phyloP scores from a whole-genome alignment of 2,329 filamentous ascomycete genomes.

The Penicillium capsulatum region DNA sequence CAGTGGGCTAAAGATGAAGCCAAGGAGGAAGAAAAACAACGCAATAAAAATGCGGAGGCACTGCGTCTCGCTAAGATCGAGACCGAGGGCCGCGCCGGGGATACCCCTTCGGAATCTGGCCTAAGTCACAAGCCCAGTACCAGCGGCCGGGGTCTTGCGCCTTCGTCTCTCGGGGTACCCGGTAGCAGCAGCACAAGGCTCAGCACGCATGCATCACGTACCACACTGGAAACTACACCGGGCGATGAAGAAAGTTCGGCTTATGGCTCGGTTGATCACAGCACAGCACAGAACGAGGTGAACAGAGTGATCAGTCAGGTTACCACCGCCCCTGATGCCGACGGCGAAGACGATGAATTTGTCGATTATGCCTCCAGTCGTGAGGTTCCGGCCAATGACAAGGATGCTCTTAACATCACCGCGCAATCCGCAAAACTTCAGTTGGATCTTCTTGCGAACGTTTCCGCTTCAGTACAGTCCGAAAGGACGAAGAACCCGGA shows the following conservation, averaged over 20 bases:
- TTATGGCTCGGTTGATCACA: constrained; percentile 56
- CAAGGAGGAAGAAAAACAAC: constrained; percentile 77
- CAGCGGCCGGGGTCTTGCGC: constrained; percentile 31
- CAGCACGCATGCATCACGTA: constrained; percentile 48
- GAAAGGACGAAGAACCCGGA: constrained; percentile 67
- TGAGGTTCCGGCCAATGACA: constrained; percentile 68
- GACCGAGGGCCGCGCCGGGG: constrained; percentile 41
- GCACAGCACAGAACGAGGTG: constrained; percentile 49
- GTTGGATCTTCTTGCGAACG: constrained; percentile 80
- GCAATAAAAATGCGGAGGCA: constrained; percentile 68
- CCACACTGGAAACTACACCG: constrained; percentile 45
- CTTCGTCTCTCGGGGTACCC: constrained; percentile 35
- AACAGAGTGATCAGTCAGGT: constrained; percentile 48
- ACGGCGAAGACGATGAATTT: constrained; percentile 68
- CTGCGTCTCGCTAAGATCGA: constrained; percentile 76
- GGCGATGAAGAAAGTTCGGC: constrained; percentile 52
- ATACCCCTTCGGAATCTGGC: constrained; percentile 40
- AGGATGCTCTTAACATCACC: constrained; percentile 95
- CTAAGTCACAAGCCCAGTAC: constrained; percentile 32
- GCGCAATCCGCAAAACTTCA: constrained; percentile 92
- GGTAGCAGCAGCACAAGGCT: constrained; percentile 44
- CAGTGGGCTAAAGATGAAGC: constrained; percentile 98
- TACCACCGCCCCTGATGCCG: constrained; percentile 54
- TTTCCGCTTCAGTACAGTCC: constrained; percentile 73
- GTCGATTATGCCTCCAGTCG: constrained; percentile 75